These are phyloP conservation scores for Tolypocladium nubicola DNA, from an alignment of 2,329 filamentous ascomycete genomes.

Conservation along the genomic window DNA sequence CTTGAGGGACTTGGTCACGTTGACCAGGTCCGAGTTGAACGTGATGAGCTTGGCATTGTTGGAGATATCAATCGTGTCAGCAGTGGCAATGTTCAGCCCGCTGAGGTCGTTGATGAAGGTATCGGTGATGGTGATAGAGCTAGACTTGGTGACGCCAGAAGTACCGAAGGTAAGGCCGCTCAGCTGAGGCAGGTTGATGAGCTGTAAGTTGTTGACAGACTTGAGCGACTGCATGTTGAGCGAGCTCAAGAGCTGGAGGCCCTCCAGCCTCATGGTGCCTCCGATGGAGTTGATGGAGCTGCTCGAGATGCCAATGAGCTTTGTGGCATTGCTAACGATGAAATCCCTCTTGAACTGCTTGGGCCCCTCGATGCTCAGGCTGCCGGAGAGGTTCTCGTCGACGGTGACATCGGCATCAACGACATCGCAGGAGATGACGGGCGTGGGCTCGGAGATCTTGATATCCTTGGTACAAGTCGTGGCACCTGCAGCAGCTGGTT, in stretches of 20 bases:
- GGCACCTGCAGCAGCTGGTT: slow-evolving; percentile 12
- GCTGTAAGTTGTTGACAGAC: slow-evolving; percentile 56
- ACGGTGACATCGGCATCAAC: slow-evolving; percentile 61
- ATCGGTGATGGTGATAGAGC: slow-evolving; percentile 67
- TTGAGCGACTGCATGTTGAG: slow-evolving; percentile 58
- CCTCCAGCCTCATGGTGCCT: slow-evolving; percentile 58
- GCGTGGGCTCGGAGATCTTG: slow-evolving; percentile 52
- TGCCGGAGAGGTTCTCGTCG: slow-evolving; percentile 39
- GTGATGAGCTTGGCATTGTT: slow-evolving; percentile 76
- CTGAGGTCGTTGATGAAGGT: slow-evolving; percentile 70
- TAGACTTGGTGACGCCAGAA: slow-evolving; percentile 53
- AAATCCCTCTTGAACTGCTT: slow-evolving; percentile 46
- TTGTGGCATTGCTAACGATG: slow-evolving; percentile 47
- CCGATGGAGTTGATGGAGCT: slow-evolving; percentile 53
- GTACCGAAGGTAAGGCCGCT: slow-evolving; percentile 38
- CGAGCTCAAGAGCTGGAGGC: slow-evolving; percentile 56
- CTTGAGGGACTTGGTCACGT: slow-evolving; percentile 58
- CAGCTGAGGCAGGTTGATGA: slow-evolving; percentile 58
- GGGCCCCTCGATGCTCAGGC: slow-evolving; percentile 52
- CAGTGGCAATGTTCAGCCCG: slow-evolving; percentile 70
- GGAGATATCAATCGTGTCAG: slow-evolving; percentile 68
- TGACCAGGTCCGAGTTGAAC: slow-evolving; percentile 68
- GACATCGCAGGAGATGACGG: slow-evolving; percentile 54
- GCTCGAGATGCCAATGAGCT: slow-evolving; percentile 52
- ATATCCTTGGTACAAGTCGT: slow-evolving; percentile 40